These are phyloP conservation scores for Nicotiana obtusifolia DNA, from an alignment of 257 asterid species.

Conservation along the genomic window DNA sequence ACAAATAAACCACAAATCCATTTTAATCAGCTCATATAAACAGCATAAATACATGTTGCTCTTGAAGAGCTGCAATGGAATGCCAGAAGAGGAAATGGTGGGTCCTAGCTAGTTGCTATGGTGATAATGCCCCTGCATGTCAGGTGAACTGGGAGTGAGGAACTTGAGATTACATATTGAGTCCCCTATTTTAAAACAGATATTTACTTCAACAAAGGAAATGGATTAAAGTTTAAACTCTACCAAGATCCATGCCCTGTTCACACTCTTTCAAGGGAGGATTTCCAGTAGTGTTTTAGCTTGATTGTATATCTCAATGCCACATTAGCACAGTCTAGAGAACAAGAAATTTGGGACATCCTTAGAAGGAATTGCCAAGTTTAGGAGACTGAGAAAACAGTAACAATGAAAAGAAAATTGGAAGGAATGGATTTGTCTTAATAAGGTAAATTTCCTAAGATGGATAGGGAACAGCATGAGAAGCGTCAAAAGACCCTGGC, in stretches of 20 bases:
- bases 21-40: background rate
- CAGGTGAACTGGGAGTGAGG: background rate
- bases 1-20: background rate
- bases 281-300: background rate
- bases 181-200: background rate
- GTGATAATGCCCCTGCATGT: conserved; percentile 9
- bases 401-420: background rate
- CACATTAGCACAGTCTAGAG: background rate
- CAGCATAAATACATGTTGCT: background rate
- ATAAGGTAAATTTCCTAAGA: background rate
- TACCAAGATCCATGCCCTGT: background rate
- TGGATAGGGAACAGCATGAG: background rate
- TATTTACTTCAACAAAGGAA: background rate
- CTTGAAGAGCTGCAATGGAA: conserved; percentile 2
- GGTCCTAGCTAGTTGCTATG: conserved; percentile 23
- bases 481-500: background rate
- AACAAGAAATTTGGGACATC: background rate
- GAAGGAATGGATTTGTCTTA: background rate
- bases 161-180: background rate
- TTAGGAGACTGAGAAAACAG: background rate
- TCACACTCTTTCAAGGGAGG: background rate
- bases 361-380: background rate
- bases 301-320: background rate
- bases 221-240: background rate
- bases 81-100: conserved; percentile 14